phyloP scores from a whole-genome alignment of 2,329 filamentous ascomycete genomes.

The Microsporum audouinii region DNA sequence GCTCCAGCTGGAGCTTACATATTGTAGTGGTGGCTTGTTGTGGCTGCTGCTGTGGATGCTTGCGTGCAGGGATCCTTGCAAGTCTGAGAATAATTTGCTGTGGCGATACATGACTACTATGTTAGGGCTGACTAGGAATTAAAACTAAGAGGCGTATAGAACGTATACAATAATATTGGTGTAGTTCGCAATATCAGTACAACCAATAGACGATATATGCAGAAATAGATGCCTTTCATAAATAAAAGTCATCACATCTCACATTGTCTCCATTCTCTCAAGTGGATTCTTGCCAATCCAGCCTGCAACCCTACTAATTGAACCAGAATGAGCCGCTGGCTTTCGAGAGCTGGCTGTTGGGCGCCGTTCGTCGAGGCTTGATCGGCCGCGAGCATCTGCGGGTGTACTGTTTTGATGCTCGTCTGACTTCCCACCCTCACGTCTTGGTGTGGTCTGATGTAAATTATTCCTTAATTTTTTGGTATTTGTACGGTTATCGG shows the following conservation, averaged over 20 bases:
- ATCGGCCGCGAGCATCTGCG: neutral
- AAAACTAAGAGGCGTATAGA: too few relatives aligned
- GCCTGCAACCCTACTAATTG: slow-evolving; percentile 1
- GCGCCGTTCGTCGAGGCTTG: neutral
- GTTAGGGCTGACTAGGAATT: too few relatives aligned
- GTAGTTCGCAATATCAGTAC: too few relatives aligned
- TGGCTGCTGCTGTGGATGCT: too few relatives aligned
- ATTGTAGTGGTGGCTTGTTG: too few relatives aligned
- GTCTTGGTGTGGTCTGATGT: neutral
- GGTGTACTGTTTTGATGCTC: neutral
- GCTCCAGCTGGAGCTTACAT: too few relatives aligned
- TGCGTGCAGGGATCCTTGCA: too few relatives aligned
- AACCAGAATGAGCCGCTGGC: neutral
- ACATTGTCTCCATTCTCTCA: slow-evolving; percentile 4
- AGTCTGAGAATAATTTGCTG: too few relatives aligned
- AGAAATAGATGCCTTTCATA: neutral
- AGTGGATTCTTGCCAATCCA: slow-evolving; percentile 1
- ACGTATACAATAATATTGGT: too few relatives aligned
- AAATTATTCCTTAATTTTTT: neutral
- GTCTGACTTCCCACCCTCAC: neutral
- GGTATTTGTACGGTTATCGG: neutral
- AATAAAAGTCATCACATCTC: neutral
- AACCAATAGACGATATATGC: neutral
- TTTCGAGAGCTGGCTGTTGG: neutral
- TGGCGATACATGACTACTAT: too few relatives aligned